Conservation (phyloP, 305 asterid species). For the Solanum hybrid region DNA sequence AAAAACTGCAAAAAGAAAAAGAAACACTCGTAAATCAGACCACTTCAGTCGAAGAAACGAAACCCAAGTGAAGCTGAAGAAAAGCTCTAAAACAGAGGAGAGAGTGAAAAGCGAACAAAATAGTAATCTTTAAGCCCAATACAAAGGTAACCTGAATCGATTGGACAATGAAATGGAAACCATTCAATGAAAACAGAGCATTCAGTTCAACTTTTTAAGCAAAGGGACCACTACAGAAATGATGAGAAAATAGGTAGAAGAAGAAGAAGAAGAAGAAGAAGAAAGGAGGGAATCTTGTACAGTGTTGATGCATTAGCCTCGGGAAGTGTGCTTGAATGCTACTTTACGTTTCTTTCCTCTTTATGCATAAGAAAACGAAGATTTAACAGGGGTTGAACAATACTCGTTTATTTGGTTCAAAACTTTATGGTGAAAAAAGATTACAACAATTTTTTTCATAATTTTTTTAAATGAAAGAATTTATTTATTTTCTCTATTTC, state of each 20-base stretch:
- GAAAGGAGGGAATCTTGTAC: conserved; percentile 3
- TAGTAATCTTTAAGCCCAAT: conserved; percentile 1
- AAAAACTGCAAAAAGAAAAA: not conserved
- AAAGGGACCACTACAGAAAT: not conserved
- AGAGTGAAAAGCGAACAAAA: conserved; percentile 11
- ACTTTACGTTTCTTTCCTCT: conserved; percentile 3
- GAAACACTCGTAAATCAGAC: not conserved
- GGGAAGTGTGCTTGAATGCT: conserved; percentile 30
- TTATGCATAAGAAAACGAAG: not conserved
- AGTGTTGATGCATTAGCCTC: conserved; percentile 22
- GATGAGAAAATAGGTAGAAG: not conserved
- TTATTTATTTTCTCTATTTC: not conserved
- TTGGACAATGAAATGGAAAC: conserved; percentile 12
- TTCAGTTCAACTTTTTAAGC: conserved; percentile 15
- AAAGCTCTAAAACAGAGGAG: not conserved
- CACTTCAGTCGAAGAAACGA: conserved; percentile 2
- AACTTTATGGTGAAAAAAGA: not conserved
- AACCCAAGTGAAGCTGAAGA: conserved; percentile 15
- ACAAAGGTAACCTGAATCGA: conserved; percentile 14
- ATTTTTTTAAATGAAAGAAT: not conserved
- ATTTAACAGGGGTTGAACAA: not conserved
- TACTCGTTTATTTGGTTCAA: not conserved
- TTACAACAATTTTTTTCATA: not conserved
- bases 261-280: not conserved
- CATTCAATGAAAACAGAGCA: conserved; percentile 10